Base-by-base conservation (phyloP, 176 grass and related monocot species). In the Eragrostis nindensis region DNA sequence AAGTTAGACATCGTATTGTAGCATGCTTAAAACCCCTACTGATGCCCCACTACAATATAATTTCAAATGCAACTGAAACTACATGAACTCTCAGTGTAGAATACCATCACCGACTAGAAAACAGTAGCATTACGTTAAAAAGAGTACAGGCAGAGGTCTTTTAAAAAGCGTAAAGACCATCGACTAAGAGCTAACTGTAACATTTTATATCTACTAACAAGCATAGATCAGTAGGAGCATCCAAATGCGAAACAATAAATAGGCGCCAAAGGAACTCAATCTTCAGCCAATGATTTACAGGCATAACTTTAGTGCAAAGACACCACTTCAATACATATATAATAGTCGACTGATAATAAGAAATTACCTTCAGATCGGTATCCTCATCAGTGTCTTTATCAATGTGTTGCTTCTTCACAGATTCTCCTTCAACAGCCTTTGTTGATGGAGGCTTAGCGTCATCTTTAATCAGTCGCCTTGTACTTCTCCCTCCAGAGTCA, bases 401-500 rank as follows among this genome's bases (percentile, higher is more conserved):
- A 36, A 36, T 36, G 4, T 36, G 26, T 61, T 81, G 72, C 75
- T 88, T 88, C 71, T 66, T 80, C 53, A 63, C 32, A 64, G 83
- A 87, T 83, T 74, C 74, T 59, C 81, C 68, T 59, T 82, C 80
- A 77, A 55, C 59, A 40, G 30, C 44, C 63, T 94, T 83, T 47
- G 26, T 83, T 79, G 79, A 49, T 56, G 76, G 69, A 68, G 60
- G 61, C 50, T 90, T 54, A 8, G 26, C 15, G 71, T 60, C 70
- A 77, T 80, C 73, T 82, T 88, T 89, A 53, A 30, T 67, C 43
- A 61, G 14, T 63, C 46, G 53, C 47, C 82, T 83, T 66, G 76
- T 80, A 82, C 73, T 27, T 72, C 76, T 92, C 39, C 85, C 70
- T 73, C 78, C 84, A 60, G 90, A 85, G 84, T 90, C 67, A 80